Evolutionary conservation across 345 rosid species (phyloP).

Genomic region (Odontarrhena argentea): DNA sequence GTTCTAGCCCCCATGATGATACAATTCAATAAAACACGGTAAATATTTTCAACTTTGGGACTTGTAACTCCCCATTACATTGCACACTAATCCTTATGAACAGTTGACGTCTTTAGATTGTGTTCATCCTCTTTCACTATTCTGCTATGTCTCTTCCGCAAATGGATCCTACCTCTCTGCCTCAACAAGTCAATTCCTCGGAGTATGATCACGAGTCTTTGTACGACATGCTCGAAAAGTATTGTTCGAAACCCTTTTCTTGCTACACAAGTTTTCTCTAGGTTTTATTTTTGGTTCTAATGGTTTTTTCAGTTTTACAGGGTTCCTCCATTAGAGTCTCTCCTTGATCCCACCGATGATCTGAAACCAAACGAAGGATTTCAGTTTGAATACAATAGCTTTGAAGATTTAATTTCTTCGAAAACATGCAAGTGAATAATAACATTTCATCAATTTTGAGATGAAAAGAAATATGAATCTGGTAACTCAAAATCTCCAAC

Average conservation of each 20-base stretch:
- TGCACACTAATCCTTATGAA: constrained; percentile 34
- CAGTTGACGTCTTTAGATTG: background rate
- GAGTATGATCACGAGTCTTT: constrained; percentile 30
- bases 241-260: background rate
- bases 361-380: background rate
- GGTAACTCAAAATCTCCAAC: background rate
- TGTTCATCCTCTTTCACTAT: background rate
- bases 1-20: constrained; percentile 34
- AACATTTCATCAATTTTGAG: background rate
- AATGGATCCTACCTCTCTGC: constrained; percentile 31
- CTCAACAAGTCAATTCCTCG: background rate
- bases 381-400: constrained; percentile 6
- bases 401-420: constrained; percentile 39
- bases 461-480: no score
- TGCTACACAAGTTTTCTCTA: constrained; percentile 28
- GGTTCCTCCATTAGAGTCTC: constrained; percentile 34
- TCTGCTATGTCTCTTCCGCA: background rate
- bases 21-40: constrained; percentile 24
- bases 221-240: constrained; percentile 29
- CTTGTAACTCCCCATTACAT: constrained; percentile 35
- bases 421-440: constrained; percentile 19
- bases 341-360: constrained; percentile 8
- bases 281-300: background rate
- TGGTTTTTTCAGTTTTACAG: background rate
- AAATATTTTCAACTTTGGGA: constrained; percentile 14